Evolutionary conservation across 1,284 basidiomycete species (phyloP).

Genomic region (Polyporus tsugae): DNA sequence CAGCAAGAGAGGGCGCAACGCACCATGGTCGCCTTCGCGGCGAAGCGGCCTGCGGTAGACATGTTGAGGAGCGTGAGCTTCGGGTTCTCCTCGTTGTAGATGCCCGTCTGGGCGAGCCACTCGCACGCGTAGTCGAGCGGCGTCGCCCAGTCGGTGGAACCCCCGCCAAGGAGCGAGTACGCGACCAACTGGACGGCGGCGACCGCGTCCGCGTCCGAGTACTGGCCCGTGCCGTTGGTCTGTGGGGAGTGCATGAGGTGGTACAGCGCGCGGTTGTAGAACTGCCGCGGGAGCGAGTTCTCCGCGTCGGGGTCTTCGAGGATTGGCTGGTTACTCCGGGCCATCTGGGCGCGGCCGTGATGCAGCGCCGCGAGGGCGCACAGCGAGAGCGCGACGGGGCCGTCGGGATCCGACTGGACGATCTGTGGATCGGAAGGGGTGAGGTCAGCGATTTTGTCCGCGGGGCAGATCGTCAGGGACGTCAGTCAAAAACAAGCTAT

Average conservation of each 20-base stretch:
- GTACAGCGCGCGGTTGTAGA: slow-evolving; percentile 70
- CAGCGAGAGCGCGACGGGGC: slow-evolving; percentile 73
- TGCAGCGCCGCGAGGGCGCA: slow-evolving; percentile 81
- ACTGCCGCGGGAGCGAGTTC: slow-evolving; percentile 66
- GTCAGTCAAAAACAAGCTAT: slow-evolving; percentile 9
- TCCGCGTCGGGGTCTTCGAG: slow-evolving; percentile 63
- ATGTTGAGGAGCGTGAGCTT: slow-evolving; percentile 62
- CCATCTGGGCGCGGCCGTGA: slow-evolving; percentile 65
- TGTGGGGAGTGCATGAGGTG: slow-evolving; percentile 54
- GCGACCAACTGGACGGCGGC: slow-evolving; percentile 78
- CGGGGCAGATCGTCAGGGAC: slow-evolving; percentile 1
- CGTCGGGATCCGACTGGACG: slow-evolving; percentile 69
- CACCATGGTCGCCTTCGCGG: slow-evolving; percentile 77
- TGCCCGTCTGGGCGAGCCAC: slow-evolving; percentile 72
- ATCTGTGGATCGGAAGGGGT: slow-evolving; percentile 49
- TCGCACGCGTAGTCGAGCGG: slow-evolving; percentile 73
- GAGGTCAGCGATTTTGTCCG: slow-evolving; percentile 21
- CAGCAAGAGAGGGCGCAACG: slow-evolving; percentile 39
- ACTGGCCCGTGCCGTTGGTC: slow-evolving; percentile 56
- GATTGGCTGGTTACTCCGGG: slow-evolving; percentile 49
- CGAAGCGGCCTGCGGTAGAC: slow-evolving; percentile 58
- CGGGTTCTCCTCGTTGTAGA: slow-evolving; percentile 69
- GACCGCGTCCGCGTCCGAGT: slow-evolving; percentile 72
- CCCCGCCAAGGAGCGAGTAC: slow-evolving; percentile 72
- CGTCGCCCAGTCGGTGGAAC: slow-evolving; percentile 69